Evolutionary conservation across 805 yeast species (phyloP), one percentile per base, ranked within the genome.

Genomic region (Saccharomycopsis javanensis): DNA sequence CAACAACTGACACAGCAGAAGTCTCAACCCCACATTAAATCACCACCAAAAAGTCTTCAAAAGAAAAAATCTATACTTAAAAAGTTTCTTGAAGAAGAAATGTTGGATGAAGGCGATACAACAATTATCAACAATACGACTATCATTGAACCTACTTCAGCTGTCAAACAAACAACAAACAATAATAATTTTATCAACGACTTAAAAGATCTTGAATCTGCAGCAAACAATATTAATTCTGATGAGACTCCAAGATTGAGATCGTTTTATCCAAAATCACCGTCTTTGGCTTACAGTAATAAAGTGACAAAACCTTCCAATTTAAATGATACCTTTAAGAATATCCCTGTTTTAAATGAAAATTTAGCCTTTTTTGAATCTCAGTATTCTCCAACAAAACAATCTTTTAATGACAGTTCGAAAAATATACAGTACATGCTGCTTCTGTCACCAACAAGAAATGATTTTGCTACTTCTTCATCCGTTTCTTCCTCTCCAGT

Each of bases 71-170:
- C 48, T 20, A 42, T 42, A 13, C 15, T 42, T 7, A 35, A 55
- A 28, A 42, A 45, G 20, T 46, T 38, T 31, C 18, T 23, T n/a
- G 52, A 56, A 10, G 33, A 48, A 23, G 56, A 55, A 25, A 34
- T 20, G n/a, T 23, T 58, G 34, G 63, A 60, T 50, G 63, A 60
- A 33, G 63, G 63, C n/a, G 63, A 60, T 30, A 60, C 63, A 20
- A 60, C 63, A 7, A 59, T 60, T 16, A 57, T 58, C 18, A 60
- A 58, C 28, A 58, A 34, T 31, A 58, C 63, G 11, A 54, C 58
- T 8, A 56, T 60, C 15, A 56, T 60, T 50, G 63, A 58, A 18
- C 31, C 38, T 28, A n/a, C 20, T 45, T 34, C 31, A 11, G 28
- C 48, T 34, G 20, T 27, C 15, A 45, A 53, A 31, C 33, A 23